A percentile compares a stretch with the other conserved stretches of the same genome.
Evolutionary conservation across 1,284 basidiomycete species (phyloP).

Genomic region (Ganoderma boninense): DNA sequence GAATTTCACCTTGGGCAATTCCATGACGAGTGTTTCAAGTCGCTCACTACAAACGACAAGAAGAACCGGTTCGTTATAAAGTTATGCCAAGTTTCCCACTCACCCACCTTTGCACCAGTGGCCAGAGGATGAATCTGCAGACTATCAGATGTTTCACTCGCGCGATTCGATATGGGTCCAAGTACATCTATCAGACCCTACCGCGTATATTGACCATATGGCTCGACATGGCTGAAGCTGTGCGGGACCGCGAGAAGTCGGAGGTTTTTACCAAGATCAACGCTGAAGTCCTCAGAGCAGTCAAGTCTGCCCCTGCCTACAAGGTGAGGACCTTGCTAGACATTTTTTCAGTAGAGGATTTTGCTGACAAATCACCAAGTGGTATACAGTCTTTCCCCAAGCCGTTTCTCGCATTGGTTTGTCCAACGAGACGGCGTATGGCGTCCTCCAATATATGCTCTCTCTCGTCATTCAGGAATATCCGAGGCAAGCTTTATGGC

Average conservation of each 20-base stretch:
- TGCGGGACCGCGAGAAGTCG: background rate
- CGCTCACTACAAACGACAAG: conserved; percentile 57
- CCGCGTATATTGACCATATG: conserved; percentile 95
- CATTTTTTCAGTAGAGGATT: background rate
- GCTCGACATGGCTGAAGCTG: conserved; percentile 88
- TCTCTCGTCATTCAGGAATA: conserved; percentile 80
- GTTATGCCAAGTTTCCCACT: background rate
- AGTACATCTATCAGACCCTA: conserved; percentile 97
- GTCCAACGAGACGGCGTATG: conserved; percentile 73
- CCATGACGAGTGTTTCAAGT: conserved; percentile 80
- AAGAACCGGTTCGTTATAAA: conserved; percentile 53
- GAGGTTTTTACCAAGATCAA: conserved; percentile 67
- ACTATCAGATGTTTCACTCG: conserved; percentile 78
- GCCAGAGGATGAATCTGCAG: conserved; percentile 64
- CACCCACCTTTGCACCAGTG: conserved; percentile 46
- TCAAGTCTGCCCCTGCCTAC: conserved; percentile 74
- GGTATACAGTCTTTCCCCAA: conserved; percentile 97
- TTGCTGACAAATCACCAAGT: conserved; percentile 57
- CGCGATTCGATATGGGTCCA: conserved; percentile 87
- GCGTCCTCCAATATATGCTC: conserved; percentile 77
- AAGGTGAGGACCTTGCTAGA: conserved; percentile 61
- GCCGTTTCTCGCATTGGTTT: conserved; percentile 96
- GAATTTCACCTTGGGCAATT: conserved; percentile 90
- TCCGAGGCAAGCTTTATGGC: conserved; percentile 94
- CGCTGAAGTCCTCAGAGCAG: conserved; percentile 58